phyloP scores from a whole-genome alignment of 2,329 filamentous ascomycete species.

The Penicillium sclerotigenum region DNA sequence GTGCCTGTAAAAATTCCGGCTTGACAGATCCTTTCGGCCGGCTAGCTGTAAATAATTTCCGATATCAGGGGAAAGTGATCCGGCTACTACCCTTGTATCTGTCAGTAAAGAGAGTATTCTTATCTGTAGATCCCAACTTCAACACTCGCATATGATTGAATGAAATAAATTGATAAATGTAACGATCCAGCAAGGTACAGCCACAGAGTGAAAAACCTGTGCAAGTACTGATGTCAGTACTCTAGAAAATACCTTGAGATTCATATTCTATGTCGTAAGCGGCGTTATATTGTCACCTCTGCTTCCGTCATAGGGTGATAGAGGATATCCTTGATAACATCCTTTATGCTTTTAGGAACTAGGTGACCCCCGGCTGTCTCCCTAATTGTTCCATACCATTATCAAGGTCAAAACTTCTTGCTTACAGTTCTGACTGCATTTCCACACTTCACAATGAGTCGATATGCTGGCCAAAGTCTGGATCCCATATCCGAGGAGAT shows the following conservation, averaged over 20 bases:
- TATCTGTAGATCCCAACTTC: background rate
- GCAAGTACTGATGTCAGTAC: background rate
- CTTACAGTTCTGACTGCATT: background rate
- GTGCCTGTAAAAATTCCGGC: too few relatives aligned
- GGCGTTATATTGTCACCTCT: background rate
- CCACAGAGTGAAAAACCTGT: background rate
- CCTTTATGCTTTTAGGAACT: background rate
- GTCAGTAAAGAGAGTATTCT: too few relatives aligned
- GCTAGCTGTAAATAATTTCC: background rate
- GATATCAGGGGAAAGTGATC: background rate
- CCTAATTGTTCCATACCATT: background rate
- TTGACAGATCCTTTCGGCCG: too few relatives aligned
- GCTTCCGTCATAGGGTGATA: background rate
- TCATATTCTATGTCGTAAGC: background rate
- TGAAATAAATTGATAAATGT: background rate
- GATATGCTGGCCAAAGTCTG: background rate
- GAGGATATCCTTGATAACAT: background rate
- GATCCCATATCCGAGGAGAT: slow-evolving; percentile 18
- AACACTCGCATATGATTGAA: background rate
- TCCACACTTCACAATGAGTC: background rate
- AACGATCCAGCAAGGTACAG: background rate
- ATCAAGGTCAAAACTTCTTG: background rate
- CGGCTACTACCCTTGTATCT: too few relatives aligned
- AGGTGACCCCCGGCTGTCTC: background rate
- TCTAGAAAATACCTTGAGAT: background rate